Evolutionary conservation across 192 early-diverging fungal species (phyloP).

Genomic region (Coemansia erecta): DNA sequence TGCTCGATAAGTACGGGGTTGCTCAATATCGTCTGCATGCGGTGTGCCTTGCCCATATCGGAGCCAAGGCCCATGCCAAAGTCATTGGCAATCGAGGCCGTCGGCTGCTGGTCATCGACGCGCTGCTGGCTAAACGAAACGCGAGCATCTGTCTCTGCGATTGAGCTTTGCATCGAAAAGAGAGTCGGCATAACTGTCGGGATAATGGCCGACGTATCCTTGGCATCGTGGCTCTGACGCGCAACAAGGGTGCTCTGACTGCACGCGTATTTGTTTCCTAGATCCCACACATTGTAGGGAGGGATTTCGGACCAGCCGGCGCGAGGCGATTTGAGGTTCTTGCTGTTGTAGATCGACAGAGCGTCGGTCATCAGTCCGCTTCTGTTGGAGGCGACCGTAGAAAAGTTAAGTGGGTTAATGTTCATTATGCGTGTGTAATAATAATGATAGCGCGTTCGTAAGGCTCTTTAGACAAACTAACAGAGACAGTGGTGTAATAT

Average conservation of each 20-base stretch:
- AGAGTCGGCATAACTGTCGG: conserved; percentile 45
- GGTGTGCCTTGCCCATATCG: conserved; percentile 46
- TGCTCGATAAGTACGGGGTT: conserved; percentile 50
- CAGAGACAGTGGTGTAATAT: not conserved
- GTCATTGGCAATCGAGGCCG: conserved; percentile 18
- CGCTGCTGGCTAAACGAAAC: conserved; percentile 33
- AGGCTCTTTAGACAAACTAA: conserved; percentile 1
- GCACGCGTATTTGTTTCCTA: conserved; percentile 52
- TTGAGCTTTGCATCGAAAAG: conserved; percentile 40
- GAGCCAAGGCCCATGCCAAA: conserved; percentile 42
- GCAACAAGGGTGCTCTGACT: conserved; percentile 51
- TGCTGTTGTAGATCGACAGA: conserved; percentile 11
- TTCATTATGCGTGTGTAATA: conserved; percentile 12
- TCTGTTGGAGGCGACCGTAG: conserved; percentile 22
- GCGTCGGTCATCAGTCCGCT: conserved; percentile 16
- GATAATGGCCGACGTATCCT: conserved; percentile 21
- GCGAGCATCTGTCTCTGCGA: conserved; percentile 31
- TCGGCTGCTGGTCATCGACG: conserved; percentile 18
- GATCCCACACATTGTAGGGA: conserved; percentile 48
- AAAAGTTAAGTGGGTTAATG: conserved; percentile 16
- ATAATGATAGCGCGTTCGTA: conserved; percentile 1
- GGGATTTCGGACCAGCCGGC: conserved; percentile 50
- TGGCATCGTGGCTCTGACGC: conserved; percentile 34
- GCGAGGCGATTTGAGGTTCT: conserved; percentile 13
- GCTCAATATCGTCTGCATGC: conserved; percentile 47